Evolutionary conservation across 2,329 filamentous ascomycete species (phyloP), one percentile per base, ranked within the genome.

Genomic region (Penicillium sp.): DNA sequence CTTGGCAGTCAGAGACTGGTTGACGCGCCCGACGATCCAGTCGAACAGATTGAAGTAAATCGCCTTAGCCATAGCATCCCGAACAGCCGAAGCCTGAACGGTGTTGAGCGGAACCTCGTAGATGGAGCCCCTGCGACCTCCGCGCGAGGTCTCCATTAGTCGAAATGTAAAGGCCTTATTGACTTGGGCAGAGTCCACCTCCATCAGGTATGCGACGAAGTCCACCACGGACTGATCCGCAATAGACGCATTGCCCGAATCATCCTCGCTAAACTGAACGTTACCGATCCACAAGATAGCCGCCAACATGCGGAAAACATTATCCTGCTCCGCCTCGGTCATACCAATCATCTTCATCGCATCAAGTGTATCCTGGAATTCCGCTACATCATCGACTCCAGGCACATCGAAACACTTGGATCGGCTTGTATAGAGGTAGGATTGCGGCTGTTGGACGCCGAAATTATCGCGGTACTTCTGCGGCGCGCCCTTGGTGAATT

Each of bases 41-140:
- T 99, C 93, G 65, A 99, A 99, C 49, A 99, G 82, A 69, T 96
- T 96, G 79, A 88, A 88, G 75, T 99, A 99, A 52, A 99, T 91
- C n/a, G 87, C 92, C 79, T 94, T 97, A 55, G 93, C 85, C 46
- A 99, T 77, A 10, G 92, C 94, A 75, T 99, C 94, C 61, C 92
- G 85, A 7, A 95, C 95, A 28, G 94, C 85, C 36, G 79, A 80
- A 24, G 94, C 94, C 73, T 97, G 94, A 1, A 91, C 83, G 2
- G 86, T 85, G 73, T 99, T 97, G 58, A 95, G 81, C 0, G 92
- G 93, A 4, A 86, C 85, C 59, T 88, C 84, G 63, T 88, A 88
- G 2, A 87, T 75, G 2, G 85, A 87, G 4, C 85, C 85, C 74
- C 85, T 75, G 51, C 85, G 78, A 45, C 84, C 85, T 60, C 85